Base-by-base conservation (phyloP, 2,329 filamentous ascomycete genomes). In the Chrysosporium keratinophilum region DNA sequence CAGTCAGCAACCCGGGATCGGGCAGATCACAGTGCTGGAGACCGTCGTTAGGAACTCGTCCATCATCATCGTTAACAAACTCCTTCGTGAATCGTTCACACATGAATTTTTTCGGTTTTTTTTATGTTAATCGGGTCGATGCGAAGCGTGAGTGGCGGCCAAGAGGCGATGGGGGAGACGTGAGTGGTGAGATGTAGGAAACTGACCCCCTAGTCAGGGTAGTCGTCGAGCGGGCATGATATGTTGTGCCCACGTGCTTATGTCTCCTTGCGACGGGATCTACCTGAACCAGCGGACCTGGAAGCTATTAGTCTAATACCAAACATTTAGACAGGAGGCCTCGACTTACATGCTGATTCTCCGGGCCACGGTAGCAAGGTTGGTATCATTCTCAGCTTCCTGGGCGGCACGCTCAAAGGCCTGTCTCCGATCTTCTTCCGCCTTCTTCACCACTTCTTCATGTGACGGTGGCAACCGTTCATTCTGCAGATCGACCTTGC, bases 401-500 rank as follows among this genome's bases (percentile, higher is more conserved):
- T 85, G 80, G 41, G 82, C 83, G 2, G 93, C 93, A 67, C 89
- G 83, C 73, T 94, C 85, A 60, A 98, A 74, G 12, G 93, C 93
- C 65, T 86, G 82, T 60, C 84, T 81, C 66, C 87, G 80, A 63
- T 89, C 88, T 65, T 88, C 85, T 65, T 89, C 86, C 58, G 84
- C 87, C 68, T 85, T 87, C 71, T 84, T 84, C 59, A 83, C 79
- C 17, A 97, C 90, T 71, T 98, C 93, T 47, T 97, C 91, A 58
- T 93, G 87, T 59, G 82, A 93, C 0, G 93, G 93, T 48, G 93
- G 93, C 59, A 98, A 77, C 58, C 88, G 81, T 74, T 98, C 93
- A 69, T 98, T 98, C 74, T 97, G 90, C 58, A 97, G 66, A 74
- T 98, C 93, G 47, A 98, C 90, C 77, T 96, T 97, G 59, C 89